Conservation (phyloP, 805 yeast species). For the Barnettozyma vustinii region DNA sequence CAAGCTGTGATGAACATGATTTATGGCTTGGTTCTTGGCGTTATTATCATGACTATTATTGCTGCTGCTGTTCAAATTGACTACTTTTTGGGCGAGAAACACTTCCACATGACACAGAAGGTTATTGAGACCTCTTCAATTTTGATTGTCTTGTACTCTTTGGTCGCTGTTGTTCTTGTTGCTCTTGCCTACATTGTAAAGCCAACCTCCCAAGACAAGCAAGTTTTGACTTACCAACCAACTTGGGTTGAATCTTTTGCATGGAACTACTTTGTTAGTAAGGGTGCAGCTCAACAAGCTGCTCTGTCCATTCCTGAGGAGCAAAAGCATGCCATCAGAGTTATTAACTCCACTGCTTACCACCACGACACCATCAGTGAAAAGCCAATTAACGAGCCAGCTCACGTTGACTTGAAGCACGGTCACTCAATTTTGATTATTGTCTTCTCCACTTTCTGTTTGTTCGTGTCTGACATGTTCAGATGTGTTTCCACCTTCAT, state of each 20-base stretch:
- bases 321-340: conserved; percentile 43
- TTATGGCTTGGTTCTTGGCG: conserved; percentile 48
- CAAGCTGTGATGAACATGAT: conserved; percentile 43
- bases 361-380: conserved; percentile 28
- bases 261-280: conserved; percentile 53
- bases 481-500: conserved; percentile 45
- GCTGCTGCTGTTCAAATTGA: conserved; percentile 57
- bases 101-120: conserved; percentile 46
- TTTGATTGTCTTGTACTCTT: conserved; percentile 46
- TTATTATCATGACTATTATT: conserved; percentile 60
- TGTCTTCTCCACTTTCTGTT: conserved; percentile 40
- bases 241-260: conserved; percentile 68
- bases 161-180: conserved; percentile 47
- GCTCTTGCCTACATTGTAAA: conserved; percentile 47
- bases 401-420: conserved; percentile 1
- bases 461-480: conserved; percentile 45
- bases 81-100: conserved; percentile 42
- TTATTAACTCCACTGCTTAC: conserved; percentile 53
- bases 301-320: conserved; percentile 31
- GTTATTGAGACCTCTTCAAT: conserved; percentile 50
- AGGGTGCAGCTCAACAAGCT: conserved; percentile 43
- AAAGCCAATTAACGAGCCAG: conserved; percentile 8
- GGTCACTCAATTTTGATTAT: conserved; percentile 38
- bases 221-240: conserved; percentile 59
- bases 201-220: conserved; percentile 47